Evolutionary conservation across 2,329 filamentous ascomycete species (phyloP).

Genomic region (Geosmithia morbida): DNA sequence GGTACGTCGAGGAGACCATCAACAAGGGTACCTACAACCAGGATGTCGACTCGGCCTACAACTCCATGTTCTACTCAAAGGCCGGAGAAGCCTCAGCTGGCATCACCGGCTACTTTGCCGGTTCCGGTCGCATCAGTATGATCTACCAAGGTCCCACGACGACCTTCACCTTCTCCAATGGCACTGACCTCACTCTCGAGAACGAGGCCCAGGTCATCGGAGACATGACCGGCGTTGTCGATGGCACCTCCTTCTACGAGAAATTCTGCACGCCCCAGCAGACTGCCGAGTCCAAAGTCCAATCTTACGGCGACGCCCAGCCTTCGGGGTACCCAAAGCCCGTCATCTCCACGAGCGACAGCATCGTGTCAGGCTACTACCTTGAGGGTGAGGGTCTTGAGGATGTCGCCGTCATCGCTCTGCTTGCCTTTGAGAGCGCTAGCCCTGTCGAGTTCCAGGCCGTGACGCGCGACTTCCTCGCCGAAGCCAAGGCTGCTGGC

Average conservation of each 20-base stretch:
- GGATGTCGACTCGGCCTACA: background rate
- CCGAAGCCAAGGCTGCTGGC: constrained; percentile 16
- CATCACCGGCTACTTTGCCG: background rate
- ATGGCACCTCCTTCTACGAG: background rate
- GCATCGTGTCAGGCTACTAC: constrained; percentile 13
- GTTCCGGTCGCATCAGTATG: background rate
- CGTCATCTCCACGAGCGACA: background rate
- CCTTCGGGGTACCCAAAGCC: background rate
- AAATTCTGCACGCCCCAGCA: background rate
- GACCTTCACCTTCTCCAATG: background rate
- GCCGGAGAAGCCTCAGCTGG: background rate
- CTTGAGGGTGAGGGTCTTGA: constrained; percentile 17
- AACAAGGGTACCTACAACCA: background rate
- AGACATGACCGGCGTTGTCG: background rate
- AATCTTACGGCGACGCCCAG: background rate
- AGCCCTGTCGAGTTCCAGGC: background rate
- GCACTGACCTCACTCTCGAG: background rate
- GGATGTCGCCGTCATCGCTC: constrained; percentile 14
- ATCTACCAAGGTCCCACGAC: background rate
- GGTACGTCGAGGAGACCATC: background rate
- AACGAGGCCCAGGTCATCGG: background rate
- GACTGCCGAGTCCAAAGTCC: background rate
- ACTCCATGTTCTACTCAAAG: background rate
- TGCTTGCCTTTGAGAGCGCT: background rate
- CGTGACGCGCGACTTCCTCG: background rate